phyloP scores from a whole-genome alignment of 2,329 filamentous ascomycete genomes.

The Calonectria hawksworthii region DNA sequence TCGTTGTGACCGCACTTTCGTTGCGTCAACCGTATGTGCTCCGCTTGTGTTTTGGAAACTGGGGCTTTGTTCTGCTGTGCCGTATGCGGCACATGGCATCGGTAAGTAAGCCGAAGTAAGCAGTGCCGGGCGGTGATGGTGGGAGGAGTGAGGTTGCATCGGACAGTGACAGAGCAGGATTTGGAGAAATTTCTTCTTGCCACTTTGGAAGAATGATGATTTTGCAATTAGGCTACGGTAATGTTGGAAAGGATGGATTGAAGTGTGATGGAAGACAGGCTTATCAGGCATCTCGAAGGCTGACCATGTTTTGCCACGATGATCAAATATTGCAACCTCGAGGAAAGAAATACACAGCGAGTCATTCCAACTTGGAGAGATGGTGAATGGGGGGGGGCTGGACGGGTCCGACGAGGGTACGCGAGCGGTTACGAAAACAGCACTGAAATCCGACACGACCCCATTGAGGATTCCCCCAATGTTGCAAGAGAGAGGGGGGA shows the following conservation, averaged over 20 bases:
- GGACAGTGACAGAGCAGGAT: background rate
- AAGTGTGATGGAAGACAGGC: background rate
- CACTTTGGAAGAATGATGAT: background rate
- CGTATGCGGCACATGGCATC: slow-evolving; percentile 26
- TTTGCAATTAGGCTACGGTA: background rate
- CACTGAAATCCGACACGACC: background rate
- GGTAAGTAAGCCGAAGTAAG: slow-evolving; percentile 18
- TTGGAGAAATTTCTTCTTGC: background rate
- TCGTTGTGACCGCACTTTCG: slow-evolving; percentile 9
- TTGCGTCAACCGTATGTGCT: background rate
- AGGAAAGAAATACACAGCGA: background rate
- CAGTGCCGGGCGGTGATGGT: background rate
- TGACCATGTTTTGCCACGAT: background rate
- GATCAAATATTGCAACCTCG: background rate
- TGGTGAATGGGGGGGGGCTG: background rate
- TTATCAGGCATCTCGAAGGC: background rate
- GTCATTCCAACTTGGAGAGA: background rate
- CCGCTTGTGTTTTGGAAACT: background rate
- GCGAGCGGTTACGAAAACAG: slow-evolving; percentile 3
- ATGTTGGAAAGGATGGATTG: background rate
- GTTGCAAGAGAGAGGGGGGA: background rate
- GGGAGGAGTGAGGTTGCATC: background rate
- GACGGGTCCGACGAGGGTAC: background rate
- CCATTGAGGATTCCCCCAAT: background rate
- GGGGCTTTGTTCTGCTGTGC: slow-evolving; percentile 5